Base-by-base conservation (phyloP, 495 filamentous ascomycete genomes). In the Baudoinia panamericana region DNA sequence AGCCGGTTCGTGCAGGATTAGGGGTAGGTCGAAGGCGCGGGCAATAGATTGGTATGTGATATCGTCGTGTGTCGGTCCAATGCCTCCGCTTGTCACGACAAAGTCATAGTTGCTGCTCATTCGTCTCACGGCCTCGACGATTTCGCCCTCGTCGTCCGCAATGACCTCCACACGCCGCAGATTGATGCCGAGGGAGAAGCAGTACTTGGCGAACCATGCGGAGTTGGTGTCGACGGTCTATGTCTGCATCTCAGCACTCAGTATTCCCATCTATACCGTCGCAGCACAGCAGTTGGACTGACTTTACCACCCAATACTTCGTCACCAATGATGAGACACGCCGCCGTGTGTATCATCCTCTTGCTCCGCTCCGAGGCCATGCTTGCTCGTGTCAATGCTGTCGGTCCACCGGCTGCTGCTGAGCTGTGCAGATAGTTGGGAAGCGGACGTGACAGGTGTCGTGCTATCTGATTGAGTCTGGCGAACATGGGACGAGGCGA, bases 261-360 rank as follows among this genome's bases (percentile, higher is more conserved):
- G 38, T 27, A 15, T 30, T 22, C 25, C 29, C 8, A 22, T 10
- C 19, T 10, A 20, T 19, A 13, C 15, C 12, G 21, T 41, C 9
- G 11, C 1, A 22, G 4, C 12, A 33, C 16, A n/a, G n/a, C n/a
- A n/a, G 13, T 10, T 20, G 18, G 39, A 30, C 28, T 27, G 16
- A 83, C 88, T 80, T 97, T 97, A 46, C 90, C 90, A n/a, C 84
- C 84, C 2, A 97, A 69, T 3, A 97, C 83, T 56, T 97, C 90
- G 61, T 97, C 88, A 16, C 90, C 90, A 50, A 97, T 97, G 48
- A 97, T 85, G 32, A 97, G 63, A 56, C 85, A 93, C 43, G 82
- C 90, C 21, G 90, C 90, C 34, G 88, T 95, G 54, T 85, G 75
- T 43, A 93, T 90, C 34, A 66, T 68, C 50, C 70, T 70, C 36